These are phyloP conservation scores for Candida xiaguanensis DNA, from an alignment of 805 yeast species.

Conservation along the genomic window DNA sequence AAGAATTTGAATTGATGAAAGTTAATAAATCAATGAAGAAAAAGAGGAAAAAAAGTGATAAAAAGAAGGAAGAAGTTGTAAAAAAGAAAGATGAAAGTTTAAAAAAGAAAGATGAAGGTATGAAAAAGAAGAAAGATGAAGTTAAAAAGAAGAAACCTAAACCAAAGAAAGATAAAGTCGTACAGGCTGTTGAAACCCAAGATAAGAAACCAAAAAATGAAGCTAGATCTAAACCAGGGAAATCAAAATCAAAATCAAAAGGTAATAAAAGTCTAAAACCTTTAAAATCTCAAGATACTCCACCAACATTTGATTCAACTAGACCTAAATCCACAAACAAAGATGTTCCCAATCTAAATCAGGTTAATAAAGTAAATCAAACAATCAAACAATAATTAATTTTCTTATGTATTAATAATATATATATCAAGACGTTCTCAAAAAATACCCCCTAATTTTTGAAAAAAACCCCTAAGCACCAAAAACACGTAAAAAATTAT, in stretches of 20 bases:
- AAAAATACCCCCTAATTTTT: not conserved
- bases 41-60: slow-evolving; percentile 6
- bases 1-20: slow-evolving; percentile 10
- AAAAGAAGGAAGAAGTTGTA: slow-evolving; percentile 10
- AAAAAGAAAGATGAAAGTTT: slow-evolving; percentile 11
- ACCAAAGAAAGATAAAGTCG: not conserved
- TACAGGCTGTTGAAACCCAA: not conserved
- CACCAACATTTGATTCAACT: not conserved
- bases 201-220: slow-evolving; percentile 8
- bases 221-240: not conserved
- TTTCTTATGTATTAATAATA: too few relatives aligned
- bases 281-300: not conserved
- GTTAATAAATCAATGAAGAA: slow-evolving; percentile 9
- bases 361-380: not conserved
- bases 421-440: not conserved
- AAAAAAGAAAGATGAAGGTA: slow-evolving; percentile 8
- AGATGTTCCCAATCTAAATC: too few relatives aligned
- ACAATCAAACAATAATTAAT: too few relatives aligned
- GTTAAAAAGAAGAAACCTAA: slow-evolving; percentile 10
- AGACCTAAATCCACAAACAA: not conserved
- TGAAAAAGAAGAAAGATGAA: slow-evolving; percentile 10
- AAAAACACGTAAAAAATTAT: not conserved
- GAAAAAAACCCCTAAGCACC: not conserved
- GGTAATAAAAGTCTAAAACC: not conserved
- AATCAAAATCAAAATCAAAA: not conserved